Evolutionary conservation across 139 green algal species (phyloP), one percentile per base, ranked within the genome.

Genomic region (Chlamydomonas sp.): DNA sequence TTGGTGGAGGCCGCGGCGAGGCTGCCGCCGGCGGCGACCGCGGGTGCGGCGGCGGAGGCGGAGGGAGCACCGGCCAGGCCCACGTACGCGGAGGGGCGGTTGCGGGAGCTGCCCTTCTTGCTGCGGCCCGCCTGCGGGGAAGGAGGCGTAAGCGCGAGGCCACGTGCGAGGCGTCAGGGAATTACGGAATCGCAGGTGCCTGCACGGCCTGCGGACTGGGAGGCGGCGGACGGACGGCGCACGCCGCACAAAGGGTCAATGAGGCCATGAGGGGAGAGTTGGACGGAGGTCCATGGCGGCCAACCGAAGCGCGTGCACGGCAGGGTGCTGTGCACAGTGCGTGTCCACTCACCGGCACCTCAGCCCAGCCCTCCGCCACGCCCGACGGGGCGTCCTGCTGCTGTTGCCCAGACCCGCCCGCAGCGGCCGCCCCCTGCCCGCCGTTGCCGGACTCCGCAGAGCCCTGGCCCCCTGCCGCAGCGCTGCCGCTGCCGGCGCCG

Each of bases 351-450:
- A 86, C 82, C 82, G 59, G 10, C 60, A 80, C 82, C 71, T 86
- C 82, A 7, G 82, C 71, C 83, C 83, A 87, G 31, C 83, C 83
- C 6, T 87, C 83, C 1, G 80, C 83, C 49, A 75, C 83, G 4
- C 61, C 68, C 2, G 18, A 5, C 20, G 63, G 60, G 1, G 59
- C 58, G 59, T 81, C 77, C 7, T 81, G 6, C n/a, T 60, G 73
- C 73, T 20, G 61, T 5, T 78, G n/a, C 73, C 14, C 57, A n/a
- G 64, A 58, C 62, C 62, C 20, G 6, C 17, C 62, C 59, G 60
- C 0, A 12, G 5, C n/a, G 69, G 14, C 15, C 69, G 15, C 20
- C 69, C 69, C 69, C 14, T 31, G 14, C 69, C 12, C 15, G 15
- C 14, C 5, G 69, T 16, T 76, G n/a, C 73, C 73, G n/a, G 9